Percentiles rank a stretch among this genome's conserved stretches.
Conservation (phyloP, 805 yeast species). For the Metschnikowia peoriensis region DNA sequence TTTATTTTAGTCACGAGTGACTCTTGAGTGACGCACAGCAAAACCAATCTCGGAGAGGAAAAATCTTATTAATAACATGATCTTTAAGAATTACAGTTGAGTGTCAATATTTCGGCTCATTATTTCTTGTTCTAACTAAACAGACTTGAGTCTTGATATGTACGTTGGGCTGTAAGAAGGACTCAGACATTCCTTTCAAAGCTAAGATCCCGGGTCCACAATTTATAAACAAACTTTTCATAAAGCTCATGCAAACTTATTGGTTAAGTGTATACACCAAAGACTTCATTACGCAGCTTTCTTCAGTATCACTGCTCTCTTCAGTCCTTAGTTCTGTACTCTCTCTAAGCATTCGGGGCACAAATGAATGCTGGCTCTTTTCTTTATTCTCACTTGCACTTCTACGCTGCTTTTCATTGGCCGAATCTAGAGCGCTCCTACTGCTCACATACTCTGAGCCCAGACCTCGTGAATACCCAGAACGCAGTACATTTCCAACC, state of each 20-base stretch:
- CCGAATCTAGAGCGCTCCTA: not conserved
- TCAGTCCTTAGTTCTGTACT: not conserved
- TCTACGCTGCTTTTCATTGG: not conserved
- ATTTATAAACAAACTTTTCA: not conserved
- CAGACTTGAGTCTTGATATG: too few species aligned
- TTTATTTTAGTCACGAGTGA: too few species aligned
- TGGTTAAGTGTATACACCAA: slow-evolving; percentile 43
- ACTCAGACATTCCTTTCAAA: too few species aligned
- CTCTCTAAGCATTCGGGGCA: slow-evolving; percentile 3
- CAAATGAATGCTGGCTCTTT: not conserved
- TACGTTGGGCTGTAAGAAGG: too few species aligned
- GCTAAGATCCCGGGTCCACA: not conserved
- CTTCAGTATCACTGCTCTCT: slow-evolving; percentile 14
- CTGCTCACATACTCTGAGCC: slow-evolving; percentile 1
- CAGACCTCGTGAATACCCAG: not conserved
- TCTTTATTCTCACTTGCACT: not conserved
- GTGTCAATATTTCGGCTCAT: too few species aligned
- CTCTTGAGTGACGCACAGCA: too few species aligned
- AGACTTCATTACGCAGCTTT: slow-evolving; percentile 36
- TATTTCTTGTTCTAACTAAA: too few species aligned
- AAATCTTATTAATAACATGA: too few species aligned
- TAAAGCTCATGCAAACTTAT: slow-evolving; percentile 7
- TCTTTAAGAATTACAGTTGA: too few species aligned
- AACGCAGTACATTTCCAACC: not conserved
- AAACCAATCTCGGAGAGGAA: too few species aligned